These are phyloP conservation scores for Dimocarpus longan DNA, from an alignment of 345 rosid species.

Conservation along the genomic window DNA sequence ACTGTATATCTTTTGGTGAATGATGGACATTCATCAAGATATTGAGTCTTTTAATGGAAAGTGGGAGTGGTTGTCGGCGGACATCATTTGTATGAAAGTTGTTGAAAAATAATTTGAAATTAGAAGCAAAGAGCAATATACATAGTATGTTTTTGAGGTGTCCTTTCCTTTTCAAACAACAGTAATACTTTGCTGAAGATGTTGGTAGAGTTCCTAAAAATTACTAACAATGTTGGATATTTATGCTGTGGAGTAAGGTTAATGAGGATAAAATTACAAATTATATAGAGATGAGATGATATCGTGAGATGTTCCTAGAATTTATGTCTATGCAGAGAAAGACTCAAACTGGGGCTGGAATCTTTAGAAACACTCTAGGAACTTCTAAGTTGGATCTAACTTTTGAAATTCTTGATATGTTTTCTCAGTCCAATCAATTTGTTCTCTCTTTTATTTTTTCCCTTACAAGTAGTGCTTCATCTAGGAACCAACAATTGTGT, in stretches of 20 bases:
- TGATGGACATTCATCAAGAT: too few species aligned
- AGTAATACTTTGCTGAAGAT: neutral
- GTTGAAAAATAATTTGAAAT: neutral
- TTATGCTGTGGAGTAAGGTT: neutral
- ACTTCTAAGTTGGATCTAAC: neutral
- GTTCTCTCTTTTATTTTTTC: too few species aligned
- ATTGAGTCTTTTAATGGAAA: conserved; percentile 1
- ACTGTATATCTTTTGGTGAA: neutral
- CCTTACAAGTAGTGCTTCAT: neutral
- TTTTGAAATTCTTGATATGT: neutral
- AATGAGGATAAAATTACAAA: neutral
- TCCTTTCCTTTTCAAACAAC: neutral
- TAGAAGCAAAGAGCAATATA: neutral
- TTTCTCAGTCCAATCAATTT: neutral
- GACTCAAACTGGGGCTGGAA: neutral
- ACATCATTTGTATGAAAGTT: neutral
- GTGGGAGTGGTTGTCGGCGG: neutral
- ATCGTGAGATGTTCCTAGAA: neutral
- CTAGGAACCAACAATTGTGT: neutral
- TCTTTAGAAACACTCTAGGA: neutral
- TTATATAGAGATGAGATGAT: neutral
- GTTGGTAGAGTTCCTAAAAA: neutral
- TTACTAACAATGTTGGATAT: neutral
- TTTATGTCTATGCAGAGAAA: neutral
- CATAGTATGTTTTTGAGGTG: neutral